Evolutionary conservation across 2,329 filamentous ascomycete genomes (phyloP), one percentile per base, ranked within the genome.

Genomic region (Trichoderma koningiopsis): DNA sequence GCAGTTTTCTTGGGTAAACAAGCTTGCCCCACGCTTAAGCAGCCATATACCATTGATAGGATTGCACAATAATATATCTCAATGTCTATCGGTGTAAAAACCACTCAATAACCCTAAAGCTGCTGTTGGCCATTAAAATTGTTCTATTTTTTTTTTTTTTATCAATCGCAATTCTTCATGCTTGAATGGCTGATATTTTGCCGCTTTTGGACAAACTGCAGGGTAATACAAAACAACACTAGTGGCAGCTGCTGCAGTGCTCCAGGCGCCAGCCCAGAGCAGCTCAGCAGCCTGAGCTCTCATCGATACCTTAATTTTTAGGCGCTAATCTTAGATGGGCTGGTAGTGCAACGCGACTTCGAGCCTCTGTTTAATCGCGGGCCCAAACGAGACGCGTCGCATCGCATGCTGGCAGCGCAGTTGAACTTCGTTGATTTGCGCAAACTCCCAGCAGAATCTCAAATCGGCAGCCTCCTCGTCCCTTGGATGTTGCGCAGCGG

Each of bases 401-500:
- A 71, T 66, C 71, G 71, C 72, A 72, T 59, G 22, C 47, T 49
- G 22, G 47, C 22, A 53, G 47, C 35, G 59, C 22, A 56, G 24
- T 52, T 62, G 53, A 64, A 58, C 55, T 68, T 59, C 22, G 29
- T 66, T 67, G 49, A 52, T 16, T 59, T 68, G 68, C 66, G 63
- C 70, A 69, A 49, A 69, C 52, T 58, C 68, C 59, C 65, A 43
- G 60, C 61, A 60, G 27, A 67, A 71, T 70, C 69, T 70, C 55
- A 73, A 74, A 72, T 70, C 72, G 74, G 76, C 73, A 73, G 71
- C 71, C 72, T 70, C 67, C 70, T 72, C 69, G 71, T 70, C 64
- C 55, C 67, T 74, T 75, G 71, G 74, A 80, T 80, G 78, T 77
- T 75, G 80, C 80, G 80, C 79, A 73, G 72, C 71, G 76, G 79